A percentile compares a stretch with the other conserved stretches of the same genome.
These are phyloP conservation scores for Aspergillus sclerotioniger DNA, from an alignment of 495 filamentous ascomycete species.

Conservation along the genomic window DNA sequence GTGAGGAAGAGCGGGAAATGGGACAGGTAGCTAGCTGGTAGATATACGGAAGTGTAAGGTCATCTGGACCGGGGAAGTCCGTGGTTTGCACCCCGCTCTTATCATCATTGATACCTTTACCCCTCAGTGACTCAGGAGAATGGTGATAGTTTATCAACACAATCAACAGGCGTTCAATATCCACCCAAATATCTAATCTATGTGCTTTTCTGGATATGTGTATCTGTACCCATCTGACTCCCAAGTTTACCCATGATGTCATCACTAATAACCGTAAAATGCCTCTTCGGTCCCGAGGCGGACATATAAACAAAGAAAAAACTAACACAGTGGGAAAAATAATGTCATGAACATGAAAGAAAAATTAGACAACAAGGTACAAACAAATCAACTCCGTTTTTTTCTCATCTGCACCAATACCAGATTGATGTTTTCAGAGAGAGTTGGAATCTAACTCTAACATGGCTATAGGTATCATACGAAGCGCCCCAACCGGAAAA, in stretches of 20 bases:
- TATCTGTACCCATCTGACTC: not conserved
- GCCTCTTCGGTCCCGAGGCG: not conserved
- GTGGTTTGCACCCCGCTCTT: too few species aligned
- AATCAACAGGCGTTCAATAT: too few species aligned
- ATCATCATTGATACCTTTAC: too few species aligned
- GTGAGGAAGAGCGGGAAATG: not conserved
- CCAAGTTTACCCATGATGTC: not conserved
- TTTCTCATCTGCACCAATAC: not conserved
- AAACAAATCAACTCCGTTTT: not conserved
- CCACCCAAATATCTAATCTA: not conserved
- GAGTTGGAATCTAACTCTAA: constrained; percentile 18
- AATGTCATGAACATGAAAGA: not conserved
- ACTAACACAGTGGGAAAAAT: not conserved
- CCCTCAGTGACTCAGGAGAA: not conserved
- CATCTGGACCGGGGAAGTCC: too few species aligned
- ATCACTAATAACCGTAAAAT: not conserved
- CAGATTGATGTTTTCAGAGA: not conserved
- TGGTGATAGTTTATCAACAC: not conserved
- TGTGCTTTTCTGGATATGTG: not conserved
- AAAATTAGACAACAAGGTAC: not conserved
- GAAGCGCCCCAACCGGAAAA: constrained; percentile 2
- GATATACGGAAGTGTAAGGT: too few species aligned
- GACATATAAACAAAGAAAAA: not conserved
- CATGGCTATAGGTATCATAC: constrained; percentile 20
- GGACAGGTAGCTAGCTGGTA: not conserved